Conservation (phyloP, 2,329 filamentous ascomycete species). For the Pseudogymnoascus sp. region DNA sequence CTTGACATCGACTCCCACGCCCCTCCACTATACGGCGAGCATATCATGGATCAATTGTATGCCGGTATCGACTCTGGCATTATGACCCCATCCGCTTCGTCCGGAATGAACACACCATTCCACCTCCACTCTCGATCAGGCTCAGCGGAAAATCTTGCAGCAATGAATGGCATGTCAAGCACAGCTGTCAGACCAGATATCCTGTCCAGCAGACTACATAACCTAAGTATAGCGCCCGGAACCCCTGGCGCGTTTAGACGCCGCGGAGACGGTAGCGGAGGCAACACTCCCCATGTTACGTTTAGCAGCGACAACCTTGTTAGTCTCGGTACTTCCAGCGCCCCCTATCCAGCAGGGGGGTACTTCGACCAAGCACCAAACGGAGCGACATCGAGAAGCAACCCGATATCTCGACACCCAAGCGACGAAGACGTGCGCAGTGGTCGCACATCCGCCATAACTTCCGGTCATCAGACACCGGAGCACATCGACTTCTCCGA, state of each 20-base stretch:
- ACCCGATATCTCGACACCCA: conserved; percentile 38
- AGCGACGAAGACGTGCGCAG: conserved; percentile 38
- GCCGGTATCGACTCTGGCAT: conserved; percentile 82
- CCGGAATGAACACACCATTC: conserved; percentile 76
- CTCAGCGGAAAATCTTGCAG: conserved; percentile 74
- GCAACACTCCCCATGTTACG: conserved; percentile 28
- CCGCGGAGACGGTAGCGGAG: conserved; percentile 28
- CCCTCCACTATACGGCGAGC: conserved; percentile 88
- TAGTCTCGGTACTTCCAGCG: conserved; percentile 15
- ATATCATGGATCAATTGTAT: conserved; percentile 84
- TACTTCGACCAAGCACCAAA: conserved; percentile 23
- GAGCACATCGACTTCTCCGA: conserved; percentile 48
- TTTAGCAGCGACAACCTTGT: conserved; percentile 21
- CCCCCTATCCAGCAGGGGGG: conserved; percentile 25
- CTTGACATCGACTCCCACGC: conserved; percentile 56
- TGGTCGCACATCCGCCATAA: conserved; percentile 37
- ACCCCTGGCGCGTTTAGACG: conserved; percentile 27
- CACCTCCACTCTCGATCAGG: conserved; percentile 65
- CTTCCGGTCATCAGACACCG: conserved; percentile 48
- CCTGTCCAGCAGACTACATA: conserved; percentile 63
- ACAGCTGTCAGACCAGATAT: conserved; percentile 44
- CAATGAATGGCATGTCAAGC: conserved; percentile 44
- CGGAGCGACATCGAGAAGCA: conserved; percentile 26
- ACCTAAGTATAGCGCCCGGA: conserved; percentile 53
- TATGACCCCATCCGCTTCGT: conserved; percentile 63